These are phyloP conservation scores for Aspergillus cristatus DNA, from an alignment of 495 filamentous ascomycete species.

Conservation along the genomic window DNA sequence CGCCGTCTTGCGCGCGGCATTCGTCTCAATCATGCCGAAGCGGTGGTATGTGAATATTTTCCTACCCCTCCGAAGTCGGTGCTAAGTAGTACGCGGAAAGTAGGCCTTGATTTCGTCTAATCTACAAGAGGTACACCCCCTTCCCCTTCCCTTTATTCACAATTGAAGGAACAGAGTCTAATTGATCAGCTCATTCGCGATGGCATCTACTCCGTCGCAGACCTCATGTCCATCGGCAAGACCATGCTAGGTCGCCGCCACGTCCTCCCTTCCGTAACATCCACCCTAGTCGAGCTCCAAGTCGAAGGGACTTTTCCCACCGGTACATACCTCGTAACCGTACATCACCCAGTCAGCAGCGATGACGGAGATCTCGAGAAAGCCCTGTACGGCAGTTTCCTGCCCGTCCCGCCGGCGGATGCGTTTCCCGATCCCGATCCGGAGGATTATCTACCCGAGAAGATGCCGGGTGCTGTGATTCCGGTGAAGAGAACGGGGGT, in stretches of 20 bases:
- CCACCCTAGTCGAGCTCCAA: conserved; percentile 72
- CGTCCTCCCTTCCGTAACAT: conserved; percentile 72
- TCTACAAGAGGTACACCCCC: conserved; percentile 82
- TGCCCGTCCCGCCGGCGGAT: conserved; percentile 64
- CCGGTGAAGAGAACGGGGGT: conserved; percentile 56
- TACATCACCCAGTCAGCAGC: conserved; percentile 79
- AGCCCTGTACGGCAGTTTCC: conserved; percentile 86
- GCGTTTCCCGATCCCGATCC: conserved; percentile 56
- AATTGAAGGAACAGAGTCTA: too few relatives aligned
- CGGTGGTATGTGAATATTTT: conserved; percentile 52
- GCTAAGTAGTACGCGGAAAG: too few relatives aligned
- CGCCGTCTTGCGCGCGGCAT: conserved; percentile 81
- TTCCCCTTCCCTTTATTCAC: too few relatives aligned
- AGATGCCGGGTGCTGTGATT: conserved; percentile 73
- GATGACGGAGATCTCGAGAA: conserved; percentile 81
- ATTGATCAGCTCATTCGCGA: conserved; percentile 73
- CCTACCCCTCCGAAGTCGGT: too few relatives aligned
- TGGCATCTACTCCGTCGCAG: conserved; percentile 84
- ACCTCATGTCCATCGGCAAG: conserved; percentile 85
- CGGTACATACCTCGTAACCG: conserved; percentile 91
- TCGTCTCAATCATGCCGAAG: conserved; percentile 84
- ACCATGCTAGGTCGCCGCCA: conserved; percentile 92
- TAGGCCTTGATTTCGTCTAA: conserved; percentile 85
- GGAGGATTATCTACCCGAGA: conserved; percentile 51
- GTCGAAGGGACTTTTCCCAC: conserved; percentile 89